phyloP scores from a whole-genome alignment of 192 early-diverging fungal genomes.

The Dimargaris xerosporica region DNA sequence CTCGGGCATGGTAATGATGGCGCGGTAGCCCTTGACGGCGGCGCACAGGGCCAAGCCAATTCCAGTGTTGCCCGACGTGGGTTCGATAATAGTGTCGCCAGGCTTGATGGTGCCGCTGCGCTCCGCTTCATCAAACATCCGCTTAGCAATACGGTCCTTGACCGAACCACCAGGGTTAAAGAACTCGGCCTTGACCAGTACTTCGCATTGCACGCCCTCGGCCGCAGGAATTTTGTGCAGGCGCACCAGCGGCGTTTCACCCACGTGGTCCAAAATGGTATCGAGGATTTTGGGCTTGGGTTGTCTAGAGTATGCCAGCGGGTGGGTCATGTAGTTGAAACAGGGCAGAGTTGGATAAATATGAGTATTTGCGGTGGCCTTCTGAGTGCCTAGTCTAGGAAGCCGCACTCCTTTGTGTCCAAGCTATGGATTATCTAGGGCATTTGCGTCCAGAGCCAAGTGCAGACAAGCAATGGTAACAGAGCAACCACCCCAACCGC shows the following conservation, averaged over 20 bases:
- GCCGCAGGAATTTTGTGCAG: conserved; percentile 74
- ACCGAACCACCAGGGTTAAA: conserved; percentile 98
- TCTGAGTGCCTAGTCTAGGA: too few species aligned
- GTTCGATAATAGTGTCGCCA: conserved; percentile 92
- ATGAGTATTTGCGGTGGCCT: too few species aligned
- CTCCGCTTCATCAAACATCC: conserved; percentile 95
- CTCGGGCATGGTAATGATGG: conserved; percentile 97
- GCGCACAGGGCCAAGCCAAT: conserved; percentile 94
- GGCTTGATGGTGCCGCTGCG: conserved; percentile 77
- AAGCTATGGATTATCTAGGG: too few species aligned
- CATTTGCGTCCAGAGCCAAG: too few species aligned
- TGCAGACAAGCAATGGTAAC: too few species aligned
- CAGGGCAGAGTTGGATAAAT: too few species aligned
- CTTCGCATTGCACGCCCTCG: conserved; percentile 88
- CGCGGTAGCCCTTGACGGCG: conserved; percentile 97
- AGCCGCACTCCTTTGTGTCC: too few species aligned
- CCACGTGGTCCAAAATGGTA: conserved; percentile 88
- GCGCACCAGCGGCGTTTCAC: conserved; percentile 89
- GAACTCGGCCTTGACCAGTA: conserved; percentile 95
- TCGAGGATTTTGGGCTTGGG: conserved; percentile 70
- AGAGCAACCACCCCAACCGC: too few species aligned
- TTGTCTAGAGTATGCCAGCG: conserved; percentile 16
- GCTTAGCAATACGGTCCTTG: conserved; percentile 95
- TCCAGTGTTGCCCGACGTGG: conserved; percentile 98
- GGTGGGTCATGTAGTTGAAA: too few species aligned